Evolutionary conservation across 1,284 basidiomycete genomes (phyloP).

Genomic region (Phenoliferia sp.): DNA sequence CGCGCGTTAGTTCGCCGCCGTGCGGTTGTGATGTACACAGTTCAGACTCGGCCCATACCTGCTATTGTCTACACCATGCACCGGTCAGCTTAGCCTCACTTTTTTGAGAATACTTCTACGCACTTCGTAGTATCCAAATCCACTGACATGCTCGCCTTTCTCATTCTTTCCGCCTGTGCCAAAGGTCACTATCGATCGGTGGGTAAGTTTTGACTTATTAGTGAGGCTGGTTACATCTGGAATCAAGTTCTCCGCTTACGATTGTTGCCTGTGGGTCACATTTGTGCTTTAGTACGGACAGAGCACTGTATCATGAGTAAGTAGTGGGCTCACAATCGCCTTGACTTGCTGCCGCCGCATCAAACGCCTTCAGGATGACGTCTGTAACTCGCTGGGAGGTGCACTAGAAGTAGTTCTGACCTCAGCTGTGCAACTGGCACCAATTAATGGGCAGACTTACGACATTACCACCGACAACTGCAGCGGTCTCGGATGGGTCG

Average conservation of each 20-base stretch:
- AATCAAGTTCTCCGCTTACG: too few relatives aligned
- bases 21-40: too few relatives aligned
- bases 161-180: constrained; percentile 80
- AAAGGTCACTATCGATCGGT: constrained; percentile 67
- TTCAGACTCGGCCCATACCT: too few relatives aligned
- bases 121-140: constrained; percentile 94
- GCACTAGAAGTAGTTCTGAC: constrained; percentile 3
- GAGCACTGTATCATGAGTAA: too few relatives aligned
- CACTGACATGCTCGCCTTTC: constrained; percentile 65
- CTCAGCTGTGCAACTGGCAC: not conserved
- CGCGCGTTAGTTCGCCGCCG: too few relatives aligned
- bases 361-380: constrained; percentile 88
- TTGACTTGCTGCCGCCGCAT: constrained; percentile 87
- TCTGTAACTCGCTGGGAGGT: constrained; percentile 92
- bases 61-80: too few relatives aligned
- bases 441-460: not conserved
- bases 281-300: too few relatives aligned
- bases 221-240: too few relatives aligned
- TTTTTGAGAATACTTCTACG: too few relatives aligned
- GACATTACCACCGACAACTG: constrained; percentile 24
- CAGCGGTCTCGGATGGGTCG: constrained; percentile 57
- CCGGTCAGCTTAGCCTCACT: too few relatives aligned
- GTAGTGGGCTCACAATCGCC: constrained; percentile 54
- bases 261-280: constrained; percentile 52
- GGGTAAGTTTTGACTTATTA: too few relatives aligned